Evolutionary conservation across 306 rosid species (phyloP).

Genomic region (Acacia melanoxylon): DNA sequence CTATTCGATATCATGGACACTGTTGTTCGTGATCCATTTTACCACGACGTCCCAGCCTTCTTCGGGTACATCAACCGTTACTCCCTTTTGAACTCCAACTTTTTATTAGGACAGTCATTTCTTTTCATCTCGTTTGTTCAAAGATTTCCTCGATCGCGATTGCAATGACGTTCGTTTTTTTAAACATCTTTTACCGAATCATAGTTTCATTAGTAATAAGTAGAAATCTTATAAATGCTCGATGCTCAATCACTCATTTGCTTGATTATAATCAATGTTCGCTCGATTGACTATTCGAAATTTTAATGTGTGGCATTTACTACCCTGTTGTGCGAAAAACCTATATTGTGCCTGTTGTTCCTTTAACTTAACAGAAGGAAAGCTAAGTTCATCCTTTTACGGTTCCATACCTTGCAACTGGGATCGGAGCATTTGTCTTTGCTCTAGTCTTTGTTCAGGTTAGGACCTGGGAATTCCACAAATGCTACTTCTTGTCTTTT

Average conservation of each 20-base stretch:
- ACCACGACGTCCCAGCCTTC: conserved; percentile 80
- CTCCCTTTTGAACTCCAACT: neutral
- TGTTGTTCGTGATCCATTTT: conserved; percentile 92
- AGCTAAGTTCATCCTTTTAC: neutral
- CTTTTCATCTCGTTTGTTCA: neutral
- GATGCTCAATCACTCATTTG: neutral
- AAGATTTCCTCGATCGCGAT: neutral
- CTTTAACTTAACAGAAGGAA: neutral
- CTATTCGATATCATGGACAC: conserved; percentile 97
- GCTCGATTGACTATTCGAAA: neutral
- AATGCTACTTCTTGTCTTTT: neutral
- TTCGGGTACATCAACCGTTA: conserved; percentile 51
- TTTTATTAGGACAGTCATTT: neutral
- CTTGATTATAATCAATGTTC: neutral
- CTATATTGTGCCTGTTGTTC: neutral
- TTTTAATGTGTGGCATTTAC: neutral
- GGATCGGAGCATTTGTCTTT: neutral
- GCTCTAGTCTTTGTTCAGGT: neutral
- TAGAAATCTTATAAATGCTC: neutral
- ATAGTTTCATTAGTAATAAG: neutral
- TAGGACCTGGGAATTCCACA: neutral
- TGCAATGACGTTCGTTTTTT: neutral
- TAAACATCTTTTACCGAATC: neutral
- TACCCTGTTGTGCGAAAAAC: neutral
- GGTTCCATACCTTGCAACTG: neutral